Evolutionary conservation across 148 eudicot species (phyloP).

Genomic region (Silene conica): DNA sequence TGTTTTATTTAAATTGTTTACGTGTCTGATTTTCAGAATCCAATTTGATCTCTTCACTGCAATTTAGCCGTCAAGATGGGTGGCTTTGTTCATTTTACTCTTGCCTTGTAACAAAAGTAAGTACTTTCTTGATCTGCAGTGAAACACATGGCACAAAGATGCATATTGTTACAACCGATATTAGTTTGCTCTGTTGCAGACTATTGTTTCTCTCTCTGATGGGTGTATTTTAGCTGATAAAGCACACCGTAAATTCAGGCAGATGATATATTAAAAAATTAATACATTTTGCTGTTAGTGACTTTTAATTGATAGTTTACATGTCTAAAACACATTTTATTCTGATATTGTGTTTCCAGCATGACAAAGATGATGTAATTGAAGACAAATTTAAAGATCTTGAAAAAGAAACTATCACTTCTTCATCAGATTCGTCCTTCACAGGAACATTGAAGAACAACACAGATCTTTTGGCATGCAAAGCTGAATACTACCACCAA

Average conservation of each 20-base stretch:
- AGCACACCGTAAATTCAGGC: not conserved
- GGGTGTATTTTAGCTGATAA: not conserved
- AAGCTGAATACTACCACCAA: constrained; percentile 97
- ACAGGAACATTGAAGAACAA: constrained; percentile 65
- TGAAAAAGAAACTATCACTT: constrained; percentile 48
- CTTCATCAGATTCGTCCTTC: constrained; percentile 48
- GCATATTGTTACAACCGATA: not conserved
- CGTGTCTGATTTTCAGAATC: constrained; percentile 49
- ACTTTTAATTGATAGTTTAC: not conserved
- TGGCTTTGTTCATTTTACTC: constrained; percentile 92
- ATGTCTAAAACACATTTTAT: not conserved
- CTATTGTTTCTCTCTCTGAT: not conserved
- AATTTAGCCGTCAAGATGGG: constrained; percentile 72
- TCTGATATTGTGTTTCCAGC: constrained; percentile 39
- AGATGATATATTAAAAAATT: not conserved
- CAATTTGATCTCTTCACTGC: constrained; percentile 60
- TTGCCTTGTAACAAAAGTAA: constrained; percentile 84
- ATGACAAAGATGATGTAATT: constrained; percentile 74
- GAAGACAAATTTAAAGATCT: constrained; percentile 81
- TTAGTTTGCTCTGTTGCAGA: not conserved
- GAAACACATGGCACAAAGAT: not conserved
- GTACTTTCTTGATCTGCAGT: constrained; percentile 13
- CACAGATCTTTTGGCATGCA: constrained; percentile 93
- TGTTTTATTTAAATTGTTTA: constrained; percentile 1
- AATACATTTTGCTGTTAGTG: not conserved